Conservation (phyloP, 2,329 filamentous ascomycete genomes). For the Trichophyton mentagrophytes region DNA sequence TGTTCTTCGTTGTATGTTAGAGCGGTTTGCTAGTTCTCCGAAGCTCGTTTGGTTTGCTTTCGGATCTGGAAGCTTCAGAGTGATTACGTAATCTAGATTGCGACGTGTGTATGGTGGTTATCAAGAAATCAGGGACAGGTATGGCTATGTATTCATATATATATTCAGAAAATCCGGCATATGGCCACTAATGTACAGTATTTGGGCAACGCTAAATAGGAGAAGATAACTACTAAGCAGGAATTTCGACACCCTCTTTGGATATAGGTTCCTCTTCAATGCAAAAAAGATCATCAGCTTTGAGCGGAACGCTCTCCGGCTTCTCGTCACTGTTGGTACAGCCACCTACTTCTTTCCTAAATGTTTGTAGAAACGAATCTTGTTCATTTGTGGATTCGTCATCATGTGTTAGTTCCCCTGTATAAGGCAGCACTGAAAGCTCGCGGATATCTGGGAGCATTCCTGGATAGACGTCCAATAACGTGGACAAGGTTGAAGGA, state of each 20-base stretch:
- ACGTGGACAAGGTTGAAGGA: conserved; percentile 36
- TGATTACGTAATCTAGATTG: not conserved
- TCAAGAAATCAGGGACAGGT: not conserved
- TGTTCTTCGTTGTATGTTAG: not conserved
- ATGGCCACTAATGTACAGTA: not conserved
- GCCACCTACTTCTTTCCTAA: conserved; percentile 54
- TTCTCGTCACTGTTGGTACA: conserved; percentile 38
- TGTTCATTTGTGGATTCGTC: conserved; percentile 31
- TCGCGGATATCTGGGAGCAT: conserved; percentile 36
- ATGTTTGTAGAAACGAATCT: conserved; percentile 43
- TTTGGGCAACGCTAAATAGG: not conserved
- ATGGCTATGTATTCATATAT: not conserved
- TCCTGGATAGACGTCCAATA: conserved; percentile 36
- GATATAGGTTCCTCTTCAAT: conserved; percentile 14
- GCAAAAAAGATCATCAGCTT: conserved; percentile 55
- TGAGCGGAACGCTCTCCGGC: conserved; percentile 21
- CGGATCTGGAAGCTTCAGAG: not conserved
- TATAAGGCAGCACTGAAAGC: conserved; percentile 52
- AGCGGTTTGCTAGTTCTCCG: not conserved
- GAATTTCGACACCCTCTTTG: not conserved
- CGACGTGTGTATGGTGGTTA: no score
- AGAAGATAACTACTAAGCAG: not conserved
- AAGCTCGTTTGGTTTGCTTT: not conserved
- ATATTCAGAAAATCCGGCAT: not conserved
- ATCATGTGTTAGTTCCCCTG: conserved; percentile 40